Evolutionary conservation across 768 basidiomycete species (phyloP).

Genomic region (Termitomyces sp.): DNA sequence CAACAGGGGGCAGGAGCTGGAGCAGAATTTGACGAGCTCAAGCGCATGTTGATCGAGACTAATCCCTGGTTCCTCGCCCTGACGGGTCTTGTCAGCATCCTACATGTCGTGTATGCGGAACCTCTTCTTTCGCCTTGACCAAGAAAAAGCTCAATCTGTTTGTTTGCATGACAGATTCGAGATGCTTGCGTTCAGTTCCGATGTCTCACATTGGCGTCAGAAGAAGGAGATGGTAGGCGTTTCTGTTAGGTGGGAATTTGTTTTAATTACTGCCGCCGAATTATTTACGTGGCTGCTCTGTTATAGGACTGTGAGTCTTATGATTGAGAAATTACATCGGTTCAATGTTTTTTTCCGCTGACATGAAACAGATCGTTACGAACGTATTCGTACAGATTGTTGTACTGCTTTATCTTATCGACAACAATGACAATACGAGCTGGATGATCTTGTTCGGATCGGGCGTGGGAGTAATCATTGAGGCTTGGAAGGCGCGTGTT

Average conservation of each 20-base stretch:
- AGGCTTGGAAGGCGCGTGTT: constrained; percentile 84
- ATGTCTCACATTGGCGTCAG: constrained; percentile 93
- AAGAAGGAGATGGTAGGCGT: constrained; percentile 95
- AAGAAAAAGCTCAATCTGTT: not conserved
- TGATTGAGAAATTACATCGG: not conserved
- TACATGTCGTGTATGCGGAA: constrained; percentile 75
- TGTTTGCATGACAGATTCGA: constrained; percentile 57
- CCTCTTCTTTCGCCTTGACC: constrained; percentile 1
- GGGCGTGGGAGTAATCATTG: constrained; percentile 74
- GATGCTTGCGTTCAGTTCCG: constrained; percentile 92
- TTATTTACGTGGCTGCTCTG: constrained; percentile 7
- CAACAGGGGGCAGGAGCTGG: constrained; percentile 55
- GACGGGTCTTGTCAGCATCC: constrained; percentile 77
- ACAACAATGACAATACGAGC: constrained; percentile 92
- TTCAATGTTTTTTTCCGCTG: not conserved
- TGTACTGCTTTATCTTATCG: constrained; percentile 88
- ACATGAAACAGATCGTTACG: constrained; percentile 54
- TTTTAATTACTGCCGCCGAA: not conserved
- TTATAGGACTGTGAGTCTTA: constrained; percentile 44
- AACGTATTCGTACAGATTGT: constrained; percentile 93
- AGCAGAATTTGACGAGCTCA: constrained; percentile 90
- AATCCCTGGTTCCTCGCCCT: constrained; percentile 84
- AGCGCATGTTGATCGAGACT: constrained; percentile 87
- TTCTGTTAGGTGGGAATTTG: constrained; percentile 65
- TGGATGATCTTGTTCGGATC: constrained; percentile 96